Base-by-base conservation (phyloP, 768 basidiomycete genomes). In the Termitomyces sp. region DNA sequence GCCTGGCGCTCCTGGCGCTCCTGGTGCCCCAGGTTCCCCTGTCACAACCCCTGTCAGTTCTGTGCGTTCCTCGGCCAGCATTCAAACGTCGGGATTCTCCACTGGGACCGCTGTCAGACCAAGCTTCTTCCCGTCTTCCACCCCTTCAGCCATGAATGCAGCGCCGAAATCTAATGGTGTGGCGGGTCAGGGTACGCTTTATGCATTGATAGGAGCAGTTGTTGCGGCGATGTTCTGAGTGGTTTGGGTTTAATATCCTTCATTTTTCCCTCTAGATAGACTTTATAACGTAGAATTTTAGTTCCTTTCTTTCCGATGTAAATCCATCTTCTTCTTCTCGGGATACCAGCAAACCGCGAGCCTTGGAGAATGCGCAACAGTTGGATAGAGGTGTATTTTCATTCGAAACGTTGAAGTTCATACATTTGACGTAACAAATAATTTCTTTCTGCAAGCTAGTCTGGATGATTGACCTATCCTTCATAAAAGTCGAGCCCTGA, bases 151-250 rank as follows among this genome's bases (percentile, higher is more conserved):
- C 2, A 31, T 16, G 3, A 54, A 55, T n/a, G 53, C 57, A 0
- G 57, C 57, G n/a, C 9, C 43, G 10, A 27, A n/a, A 2, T 36
- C 31, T 13, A 46, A n/a, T 12, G 47, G n/a, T 12, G 35, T 29
- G 2, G 36, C 20, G 10, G 23, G 43, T 3, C 35, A 55, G 22
- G 50, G 53, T 0, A 15, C 32, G 9, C 22, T 56, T n/a, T 44
- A 50, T 46, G 50, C 45, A 15, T 39, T 54, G 1, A 11, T 58
- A 10, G 57, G 53, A 16, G 49, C 38, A 18, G n/a, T 52, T 7
- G 22, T 42, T 16, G 57, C 57, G 18, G 49, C 53, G 3, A 41
- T 58, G 27, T 42, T 58, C 12, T 58, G 11, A 49, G n/a, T 1
- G 23, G 11, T 5, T 2, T 7, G 11, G 5, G 5, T 2, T n/a